Conservation (phyloP, 2,329 filamentous ascomycete species). For the Neofusicoccum ribis region DNA sequence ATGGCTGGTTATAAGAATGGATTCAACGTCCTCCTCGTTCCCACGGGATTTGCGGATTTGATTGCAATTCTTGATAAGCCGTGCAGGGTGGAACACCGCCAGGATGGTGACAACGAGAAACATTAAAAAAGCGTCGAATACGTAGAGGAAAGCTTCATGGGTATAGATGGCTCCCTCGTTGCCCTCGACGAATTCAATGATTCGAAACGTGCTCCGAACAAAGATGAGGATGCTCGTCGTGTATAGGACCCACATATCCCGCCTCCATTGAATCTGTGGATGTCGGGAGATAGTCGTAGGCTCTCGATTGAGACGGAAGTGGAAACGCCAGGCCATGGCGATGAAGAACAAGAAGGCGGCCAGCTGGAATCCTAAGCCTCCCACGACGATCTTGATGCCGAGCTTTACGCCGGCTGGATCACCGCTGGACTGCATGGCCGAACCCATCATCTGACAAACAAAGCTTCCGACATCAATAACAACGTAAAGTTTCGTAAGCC, state of each 20-base stretch:
- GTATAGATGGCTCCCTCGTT: no score
- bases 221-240: slow-evolving; percentile 47
- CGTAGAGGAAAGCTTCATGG: no score
- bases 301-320: slow-evolving; percentile 24
- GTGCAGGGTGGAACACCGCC: no score
- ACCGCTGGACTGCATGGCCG: slow-evolving; percentile 25
- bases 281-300: slow-evolving; percentile 21
- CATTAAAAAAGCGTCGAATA: no score
- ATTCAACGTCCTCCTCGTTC: no score
- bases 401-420: slow-evolving; percentile 5
- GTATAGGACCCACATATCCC: slow-evolving; percentile 47
- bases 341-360: slow-evolving; percentile 54
- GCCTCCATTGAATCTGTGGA: slow-evolving; percentile 23
- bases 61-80: no score
- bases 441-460: slow-evolving; percentile 26
- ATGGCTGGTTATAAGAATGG: no score
- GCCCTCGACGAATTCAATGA: slow-evolving; percentile 45
- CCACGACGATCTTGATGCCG: slow-evolving; percentile 48
- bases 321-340: slow-evolving; percentile 31
- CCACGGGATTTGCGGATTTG: no score
- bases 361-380: slow-evolving; percentile 52
- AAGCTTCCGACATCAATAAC: slow-evolving; percentile 28
- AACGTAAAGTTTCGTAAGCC: slow-evolving; percentile 26
- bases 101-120: no score
- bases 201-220: slow-evolving; percentile 49